Conservation (phyloP, 257 asterid species). For the Striga asiatica region DNA sequence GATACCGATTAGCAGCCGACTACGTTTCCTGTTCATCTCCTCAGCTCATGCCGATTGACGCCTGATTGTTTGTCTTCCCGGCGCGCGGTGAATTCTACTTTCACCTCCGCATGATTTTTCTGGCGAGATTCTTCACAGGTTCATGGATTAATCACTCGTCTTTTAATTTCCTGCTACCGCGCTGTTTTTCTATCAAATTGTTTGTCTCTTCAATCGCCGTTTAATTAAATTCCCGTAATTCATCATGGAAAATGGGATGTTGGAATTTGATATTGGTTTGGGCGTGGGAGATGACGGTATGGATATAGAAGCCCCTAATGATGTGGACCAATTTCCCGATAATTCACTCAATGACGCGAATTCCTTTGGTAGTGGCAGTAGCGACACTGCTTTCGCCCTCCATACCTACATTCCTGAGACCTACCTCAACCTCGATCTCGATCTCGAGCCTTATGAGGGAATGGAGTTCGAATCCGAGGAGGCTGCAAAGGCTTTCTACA, state of each 20-base stretch:
- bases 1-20: slow-evolving; percentile 15
- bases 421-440: slow-evolving; percentile 74
- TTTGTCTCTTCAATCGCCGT: slow-evolving; percentile 2
- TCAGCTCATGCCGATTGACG: slow-evolving; percentile 14
- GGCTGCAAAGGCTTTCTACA: slow-evolving; percentile 94
- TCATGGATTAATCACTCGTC: slow-evolving; percentile 11
- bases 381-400: slow-evolving; percentile 17
- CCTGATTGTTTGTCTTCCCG: background rate
- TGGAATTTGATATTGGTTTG: slow-evolving; percentile 75
- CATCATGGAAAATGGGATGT: slow-evolving; percentile 59
- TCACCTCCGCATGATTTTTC: slow-evolving; percentile 17
- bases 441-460: slow-evolving; percentile 89
- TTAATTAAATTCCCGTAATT: background rate
- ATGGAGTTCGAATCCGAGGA: slow-evolving; percentile 98
- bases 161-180: background rate
- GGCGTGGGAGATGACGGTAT: slow-evolving; percentile 49
- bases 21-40: background rate
- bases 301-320: slow-evolving; percentile 35
- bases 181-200: background rate
- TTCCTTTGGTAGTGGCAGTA: slow-evolving; percentile 34
- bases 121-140: background rate
- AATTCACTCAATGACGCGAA: slow-evolving; percentile 41
- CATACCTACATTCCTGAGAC: slow-evolving; percentile 51
- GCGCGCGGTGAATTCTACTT: slow-evolving; percentile 8
- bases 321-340: slow-evolving; percentile 37